Conservation (phyloP, 2,329 filamentous ascomycete species). For the Fusarium globosum region DNA sequence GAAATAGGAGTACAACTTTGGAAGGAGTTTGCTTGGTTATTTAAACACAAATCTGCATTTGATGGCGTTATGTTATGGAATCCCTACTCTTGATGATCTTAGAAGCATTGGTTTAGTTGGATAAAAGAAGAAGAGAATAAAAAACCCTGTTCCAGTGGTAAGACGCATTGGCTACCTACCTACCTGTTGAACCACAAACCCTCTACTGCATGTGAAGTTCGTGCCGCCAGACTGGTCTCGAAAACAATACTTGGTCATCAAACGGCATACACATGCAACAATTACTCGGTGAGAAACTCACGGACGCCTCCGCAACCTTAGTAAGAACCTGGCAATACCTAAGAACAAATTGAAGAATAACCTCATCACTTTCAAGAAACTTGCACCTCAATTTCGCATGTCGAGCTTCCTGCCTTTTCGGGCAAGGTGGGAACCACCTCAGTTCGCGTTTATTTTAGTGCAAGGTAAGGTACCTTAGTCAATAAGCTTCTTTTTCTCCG, state of each 20-base stretch:
- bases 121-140: neutral
- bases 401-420: slow-evolving; percentile 26
- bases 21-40: neutral
- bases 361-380: neutral
- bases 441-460: neutral
- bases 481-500: slow-evolving; percentile 34
- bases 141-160: slow-evolving; percentile 12
- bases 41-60: neutral
- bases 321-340: neutral
- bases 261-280: neutral
- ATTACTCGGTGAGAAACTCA: neutral
- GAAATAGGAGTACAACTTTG: slow-evolving; percentile 7
- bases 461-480: neutral
- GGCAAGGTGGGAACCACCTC: slow-evolving; percentile 8
- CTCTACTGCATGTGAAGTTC: neutral
- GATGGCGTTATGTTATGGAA: slow-evolving; percentile 3
- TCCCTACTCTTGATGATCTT: slow-evolving; percentile 25
- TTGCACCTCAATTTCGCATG: slow-evolving; percentile 19
- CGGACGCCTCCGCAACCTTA: neutral
- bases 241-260: neutral
- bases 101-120: neutral
- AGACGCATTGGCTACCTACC: neutral
- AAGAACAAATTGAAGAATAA: neutral
- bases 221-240: neutral
- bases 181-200: neutral